These are phyloP conservation scores for Hypomontagnella monticulosa DNA, from an alignment of 495 filamentous ascomycete species.

Conservation along the genomic window DNA sequence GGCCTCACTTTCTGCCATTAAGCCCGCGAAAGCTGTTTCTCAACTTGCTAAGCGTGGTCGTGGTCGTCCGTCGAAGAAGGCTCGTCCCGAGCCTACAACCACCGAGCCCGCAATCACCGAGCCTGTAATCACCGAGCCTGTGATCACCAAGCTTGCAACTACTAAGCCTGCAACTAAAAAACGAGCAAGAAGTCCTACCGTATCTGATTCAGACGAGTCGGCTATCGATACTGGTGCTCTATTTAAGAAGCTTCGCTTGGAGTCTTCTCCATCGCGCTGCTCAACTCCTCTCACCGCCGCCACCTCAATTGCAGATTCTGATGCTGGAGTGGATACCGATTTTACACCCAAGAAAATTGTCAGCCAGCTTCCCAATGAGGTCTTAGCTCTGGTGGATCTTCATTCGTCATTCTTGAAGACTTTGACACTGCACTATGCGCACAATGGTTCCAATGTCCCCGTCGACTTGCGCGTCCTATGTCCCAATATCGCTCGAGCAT, in stretches of 20 bases:
- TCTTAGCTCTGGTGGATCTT: slow-evolving; percentile 65
- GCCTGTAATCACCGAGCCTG: too few relatives aligned
- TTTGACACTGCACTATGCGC: slow-evolving; percentile 67
- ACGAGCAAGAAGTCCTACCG: slow-evolving; percentile 41
- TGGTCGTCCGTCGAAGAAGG: slow-evolving; percentile 39
- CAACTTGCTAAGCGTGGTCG: slow-evolving; percentile 33
- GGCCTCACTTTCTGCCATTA: slow-evolving; percentile 14
- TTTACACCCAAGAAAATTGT: slow-evolving; percentile 8
- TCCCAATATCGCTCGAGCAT: slow-evolving; percentile 64
- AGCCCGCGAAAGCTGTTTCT: slow-evolving; percentile 5
- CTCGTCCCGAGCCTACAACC: slow-evolving; percentile 16
- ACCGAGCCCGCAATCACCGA: slow-evolving; percentile 21
- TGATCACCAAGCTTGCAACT: slow-evolving; percentile 9
- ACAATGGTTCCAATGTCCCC: slow-evolving; percentile 69
- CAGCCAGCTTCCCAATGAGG: slow-evolving; percentile 59
- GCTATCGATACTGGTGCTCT: slow-evolving; percentile 44
- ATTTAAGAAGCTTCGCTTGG: slow-evolving; percentile 53
- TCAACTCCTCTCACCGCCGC: slow-evolving; percentile 43
- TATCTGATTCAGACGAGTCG: slow-evolving; percentile 44
- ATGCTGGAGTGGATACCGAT: slow-evolving; percentile 41
- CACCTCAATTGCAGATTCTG: slow-evolving; percentile 41
- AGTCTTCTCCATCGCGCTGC: slow-evolving; percentile 48
- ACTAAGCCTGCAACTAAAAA: slow-evolving; percentile 31
- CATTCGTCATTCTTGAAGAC: slow-evolving; percentile 67
- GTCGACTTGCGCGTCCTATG: slow-evolving; percentile 66